phyloP scores from a whole-genome alignment of 345 rosid genomes.

The Melaleuca quinquenervia region DNA sequence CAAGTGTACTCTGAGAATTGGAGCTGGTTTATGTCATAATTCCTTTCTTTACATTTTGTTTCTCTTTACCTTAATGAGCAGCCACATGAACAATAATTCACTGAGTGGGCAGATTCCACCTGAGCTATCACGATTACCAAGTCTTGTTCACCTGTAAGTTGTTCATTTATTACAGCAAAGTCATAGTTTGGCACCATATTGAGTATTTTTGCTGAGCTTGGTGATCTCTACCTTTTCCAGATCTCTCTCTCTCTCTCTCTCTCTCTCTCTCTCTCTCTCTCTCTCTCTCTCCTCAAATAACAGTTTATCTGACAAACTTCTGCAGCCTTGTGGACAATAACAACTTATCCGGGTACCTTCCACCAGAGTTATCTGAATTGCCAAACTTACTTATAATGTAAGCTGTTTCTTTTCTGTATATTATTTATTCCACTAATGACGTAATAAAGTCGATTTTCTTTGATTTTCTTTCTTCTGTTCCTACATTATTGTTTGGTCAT shows the following conservation, averaged over 20 bases:
- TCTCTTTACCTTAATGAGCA: constrained; percentile 22
- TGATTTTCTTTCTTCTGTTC: background rate
- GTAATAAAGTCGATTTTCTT: background rate
- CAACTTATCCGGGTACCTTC: constrained; percentile 76
- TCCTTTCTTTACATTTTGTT: background rate
- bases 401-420: constrained; percentile 10
- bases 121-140: constrained; percentile 68
- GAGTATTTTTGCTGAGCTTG: background rate
- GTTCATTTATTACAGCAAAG: background rate
- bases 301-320: background rate
- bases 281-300: background rate
- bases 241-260: background rate
- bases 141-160: constrained; percentile 91
- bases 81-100: constrained; percentile 98
- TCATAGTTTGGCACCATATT: background rate
- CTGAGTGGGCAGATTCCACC: constrained; percentile 87
- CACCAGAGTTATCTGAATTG: constrained; percentile 57
- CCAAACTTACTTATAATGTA: constrained; percentile 80
- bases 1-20: background rate
- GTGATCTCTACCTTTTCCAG: background rate
- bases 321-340: constrained; percentile 93
- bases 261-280: background rate
- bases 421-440: background rate
- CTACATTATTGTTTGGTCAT: background rate
- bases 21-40: background rate